Evolutionary conservation across 179 eudicot genomes (phyloP).

Genomic region (Gypsophila paniculata): DNA sequence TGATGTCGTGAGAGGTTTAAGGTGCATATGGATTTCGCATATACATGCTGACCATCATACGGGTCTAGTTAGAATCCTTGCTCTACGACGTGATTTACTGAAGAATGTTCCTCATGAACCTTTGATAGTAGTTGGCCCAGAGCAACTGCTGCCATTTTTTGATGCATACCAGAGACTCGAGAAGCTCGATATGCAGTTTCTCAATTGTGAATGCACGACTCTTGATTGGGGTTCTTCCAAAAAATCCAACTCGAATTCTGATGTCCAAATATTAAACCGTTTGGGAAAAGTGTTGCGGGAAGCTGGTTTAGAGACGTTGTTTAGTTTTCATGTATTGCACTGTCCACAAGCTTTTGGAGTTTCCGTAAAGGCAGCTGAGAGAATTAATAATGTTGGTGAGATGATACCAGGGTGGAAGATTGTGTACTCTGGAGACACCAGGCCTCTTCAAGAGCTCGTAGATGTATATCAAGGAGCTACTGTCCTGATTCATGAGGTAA

Average conservation of each 20-base stretch:
- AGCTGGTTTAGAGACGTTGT: constrained; percentile 62
- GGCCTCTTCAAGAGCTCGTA: constrained; percentile 68
- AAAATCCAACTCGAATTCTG: constrained; percentile 33
- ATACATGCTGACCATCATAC: constrained; percentile 99
- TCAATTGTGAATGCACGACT: constrained; percentile 78
- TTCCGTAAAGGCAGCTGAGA: constrained; percentile 51
- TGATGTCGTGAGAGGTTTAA: constrained; percentile 61
- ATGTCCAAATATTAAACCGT: constrained; percentile 33
- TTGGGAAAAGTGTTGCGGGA: constrained; percentile 53
- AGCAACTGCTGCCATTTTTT: constrained; percentile 63
- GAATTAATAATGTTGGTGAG: constrained; percentile 50
- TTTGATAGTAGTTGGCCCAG: constrained; percentile 79
- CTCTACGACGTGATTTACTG: constrained; percentile 67
- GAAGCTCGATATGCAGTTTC: constrained; percentile 74
- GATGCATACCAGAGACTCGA: constrained; percentile 88
- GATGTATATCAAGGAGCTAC: constrained; percentile 83
- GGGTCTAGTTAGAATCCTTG: constrained; percentile 88
- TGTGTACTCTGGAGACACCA: constrained; percentile 91
- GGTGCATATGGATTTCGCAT: constrained; percentile 91
- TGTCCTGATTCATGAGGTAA: constrained; percentile 87
- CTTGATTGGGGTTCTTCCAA: constrained; percentile 48
- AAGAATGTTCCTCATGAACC: constrained; percentile 69
- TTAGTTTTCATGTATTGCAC: constrained; percentile 84
- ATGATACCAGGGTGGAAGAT: constrained; percentile 83
- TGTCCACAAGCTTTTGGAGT: constrained; percentile 89